A percentile compares a stretch with the other conserved stretches of the same genome.
Evolutionary conservation across 495 filamentous ascomycete genomes (phyloP).

Genomic region (Trichoderma gamsii): DNA sequence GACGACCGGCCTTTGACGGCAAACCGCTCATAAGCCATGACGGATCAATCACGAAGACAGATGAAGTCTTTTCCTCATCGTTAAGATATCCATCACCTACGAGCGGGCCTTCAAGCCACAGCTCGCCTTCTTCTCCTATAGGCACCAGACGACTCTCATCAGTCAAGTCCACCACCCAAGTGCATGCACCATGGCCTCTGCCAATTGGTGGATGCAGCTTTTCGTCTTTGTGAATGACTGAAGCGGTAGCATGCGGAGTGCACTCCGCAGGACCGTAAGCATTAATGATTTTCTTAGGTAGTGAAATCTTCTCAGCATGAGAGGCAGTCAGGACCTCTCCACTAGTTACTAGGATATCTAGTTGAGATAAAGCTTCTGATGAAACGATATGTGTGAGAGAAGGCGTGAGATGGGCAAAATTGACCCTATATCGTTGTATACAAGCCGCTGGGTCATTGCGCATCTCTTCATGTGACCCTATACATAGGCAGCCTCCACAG

Average conservation of each 20-base stretch:
- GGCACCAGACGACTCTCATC: constrained; percentile 31
- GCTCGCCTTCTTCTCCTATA: constrained; percentile 41
- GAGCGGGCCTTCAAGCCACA: constrained; percentile 41
- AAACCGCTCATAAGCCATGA: constrained; percentile 31
- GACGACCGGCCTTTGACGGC: neutral
- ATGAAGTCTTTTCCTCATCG: constrained; percentile 45
- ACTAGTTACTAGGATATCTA: neutral
- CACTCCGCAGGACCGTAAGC: neutral
- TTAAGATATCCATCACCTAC: constrained; percentile 50
- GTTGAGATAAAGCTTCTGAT: neutral
- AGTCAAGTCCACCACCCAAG: constrained; percentile 30
- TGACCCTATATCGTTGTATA: no score
- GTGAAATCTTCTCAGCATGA: neutral
- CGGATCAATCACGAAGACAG: constrained; percentile 42
- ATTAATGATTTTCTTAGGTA: neutral
- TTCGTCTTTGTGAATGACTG: constrained; percentile 38
- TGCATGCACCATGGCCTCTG: constrained; percentile 20
- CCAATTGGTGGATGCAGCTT: constrained; percentile 25
- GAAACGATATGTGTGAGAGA: neutral
- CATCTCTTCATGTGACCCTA: constrained; percentile 45
- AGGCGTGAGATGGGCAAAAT: neutral
- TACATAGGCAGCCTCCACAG: constrained; percentile 52
- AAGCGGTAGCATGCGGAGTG: constrained; percentile 36
- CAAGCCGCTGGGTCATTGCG: neutral
- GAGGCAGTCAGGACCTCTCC: neutral